A percentile compares a stretch with the other conserved stretches of the same genome.
phyloP scores from a whole-genome alignment of 345 rosid genomes.

The Stellera chamaejasme region DNA sequence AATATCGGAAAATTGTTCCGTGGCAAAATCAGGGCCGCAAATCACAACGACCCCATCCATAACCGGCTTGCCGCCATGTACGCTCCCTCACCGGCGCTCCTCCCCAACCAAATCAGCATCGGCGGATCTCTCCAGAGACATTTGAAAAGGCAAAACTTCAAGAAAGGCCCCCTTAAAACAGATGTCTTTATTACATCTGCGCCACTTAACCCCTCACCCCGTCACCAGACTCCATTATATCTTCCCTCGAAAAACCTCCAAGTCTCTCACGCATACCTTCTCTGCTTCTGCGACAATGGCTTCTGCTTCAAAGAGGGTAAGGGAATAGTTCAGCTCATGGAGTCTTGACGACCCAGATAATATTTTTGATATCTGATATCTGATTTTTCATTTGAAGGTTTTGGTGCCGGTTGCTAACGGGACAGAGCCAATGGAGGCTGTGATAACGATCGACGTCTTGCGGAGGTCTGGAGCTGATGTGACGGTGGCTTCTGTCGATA shows the following conservation, averaged over 20 bases:
- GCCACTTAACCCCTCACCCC: slow-evolving; percentile 19
- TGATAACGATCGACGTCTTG: slow-evolving; percentile 69
- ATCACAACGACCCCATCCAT: neutral
- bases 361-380: slow-evolving; percentile 1
- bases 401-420: slow-evolving; percentile 91
- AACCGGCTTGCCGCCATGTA: neutral
- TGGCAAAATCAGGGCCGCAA: slow-evolving; percentile 6
- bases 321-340: too few species aligned
- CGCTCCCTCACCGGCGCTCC: neutral
- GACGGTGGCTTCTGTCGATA: slow-evolving; percentile 75
- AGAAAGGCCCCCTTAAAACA: neutral
- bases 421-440: slow-evolving; percentile 93
- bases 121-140: slow-evolving; percentile 9
- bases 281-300: slow-evolving; percentile 45
- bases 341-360: too few species aligned
- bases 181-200: slow-evolving; percentile 18
- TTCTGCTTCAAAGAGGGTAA: slow-evolving; percentile 45
- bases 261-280: neutral
- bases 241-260: too few species aligned
- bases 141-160: neutral
- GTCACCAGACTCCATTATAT: neutral
- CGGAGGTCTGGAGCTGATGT: slow-evolving; percentile 84
- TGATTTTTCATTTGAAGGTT: slow-evolving; percentile 35
- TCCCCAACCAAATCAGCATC: neutral
- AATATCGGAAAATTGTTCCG: neutral